phyloP scores from a whole-genome alignment of 2,329 filamentous ascomycete genomes.

The Aspergillus awamori region DNA sequence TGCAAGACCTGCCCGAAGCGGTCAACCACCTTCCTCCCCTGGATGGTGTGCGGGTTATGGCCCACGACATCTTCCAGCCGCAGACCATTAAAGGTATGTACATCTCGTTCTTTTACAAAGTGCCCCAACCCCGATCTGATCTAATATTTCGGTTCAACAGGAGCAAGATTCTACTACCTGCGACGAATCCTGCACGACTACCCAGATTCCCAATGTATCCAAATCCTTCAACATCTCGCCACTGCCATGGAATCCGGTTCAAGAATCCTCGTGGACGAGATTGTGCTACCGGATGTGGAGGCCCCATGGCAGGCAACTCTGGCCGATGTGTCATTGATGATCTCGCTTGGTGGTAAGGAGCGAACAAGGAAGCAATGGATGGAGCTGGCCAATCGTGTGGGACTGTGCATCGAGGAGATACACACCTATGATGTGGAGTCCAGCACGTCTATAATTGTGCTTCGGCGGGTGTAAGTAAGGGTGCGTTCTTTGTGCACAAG shows the following conservation, averaged over 20 bases:
- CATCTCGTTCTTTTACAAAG: too few species aligned
- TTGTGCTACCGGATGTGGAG: constrained; percentile 41
- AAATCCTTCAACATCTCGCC: constrained; percentile 39
- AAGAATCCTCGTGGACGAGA: constrained; percentile 49
- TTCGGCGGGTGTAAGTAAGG: too few species aligned
- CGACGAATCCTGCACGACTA: constrained; percentile 35
- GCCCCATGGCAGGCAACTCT: constrained; percentile 22
- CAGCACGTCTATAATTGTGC: too few species aligned
- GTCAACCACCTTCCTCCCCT: constrained; percentile 31
- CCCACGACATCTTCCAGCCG: constrained; percentile 10
- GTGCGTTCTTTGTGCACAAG: too few species aligned
- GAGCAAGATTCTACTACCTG: constrained; percentile 34
- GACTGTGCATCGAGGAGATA: background rate
- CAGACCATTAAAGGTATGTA: constrained; percentile 16
- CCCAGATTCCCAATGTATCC: constrained; percentile 21
- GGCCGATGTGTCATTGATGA: constrained; percentile 27
- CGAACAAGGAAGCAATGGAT: constrained; percentile 6
- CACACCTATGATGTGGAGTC: too few species aligned
- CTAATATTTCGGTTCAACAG: constrained; percentile 1
- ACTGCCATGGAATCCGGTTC: constrained; percentile 28
- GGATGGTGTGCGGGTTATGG: constrained; percentile 31
- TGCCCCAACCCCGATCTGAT: too few species aligned
- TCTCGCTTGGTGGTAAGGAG: constrained; percentile 8
- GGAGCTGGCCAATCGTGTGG: background rate
- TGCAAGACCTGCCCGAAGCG: constrained; percentile 45